Evolutionary conservation across 2,329 filamentous ascomycete genomes (phyloP).

Genomic region (Sarocladium oryzae): DNA sequence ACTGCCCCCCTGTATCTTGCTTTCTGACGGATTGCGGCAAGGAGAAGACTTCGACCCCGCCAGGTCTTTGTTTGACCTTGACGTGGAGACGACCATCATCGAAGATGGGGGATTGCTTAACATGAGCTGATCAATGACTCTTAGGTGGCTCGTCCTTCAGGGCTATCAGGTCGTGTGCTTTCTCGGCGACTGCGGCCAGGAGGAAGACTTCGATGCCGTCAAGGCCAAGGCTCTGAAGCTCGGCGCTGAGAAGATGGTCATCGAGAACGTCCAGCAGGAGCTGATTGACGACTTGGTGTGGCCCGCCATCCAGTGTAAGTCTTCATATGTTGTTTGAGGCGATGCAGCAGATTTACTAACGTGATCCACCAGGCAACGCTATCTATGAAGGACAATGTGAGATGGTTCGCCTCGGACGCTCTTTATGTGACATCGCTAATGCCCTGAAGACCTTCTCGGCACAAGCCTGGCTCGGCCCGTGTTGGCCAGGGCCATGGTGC

Average conservation of each 20-base stretch:
- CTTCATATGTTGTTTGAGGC: background rate
- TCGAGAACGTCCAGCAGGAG: conserved; percentile 58
- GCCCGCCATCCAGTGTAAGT: conserved; percentile 59
- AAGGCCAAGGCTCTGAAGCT: conserved; percentile 51
- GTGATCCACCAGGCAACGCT: conserved; percentile 31
- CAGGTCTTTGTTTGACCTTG: background rate
- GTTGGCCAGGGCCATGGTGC: conserved; percentile 57
- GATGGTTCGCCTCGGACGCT: conserved; percentile 9
- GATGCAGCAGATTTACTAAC: background rate
- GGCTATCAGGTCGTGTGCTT: conserved; percentile 22
- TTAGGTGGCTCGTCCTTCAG: conserved; percentile 10
- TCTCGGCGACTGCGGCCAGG: conserved; percentile 62
- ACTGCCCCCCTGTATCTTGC: background rate
- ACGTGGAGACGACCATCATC: background rate
- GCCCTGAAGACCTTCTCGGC: conserved; percentile 25
- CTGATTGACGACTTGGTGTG: conserved; percentile 73
- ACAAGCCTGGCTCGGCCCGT: conserved; percentile 57
- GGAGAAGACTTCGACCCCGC: background rate
- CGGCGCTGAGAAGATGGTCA: conserved; percentile 31
- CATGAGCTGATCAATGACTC: background rate
- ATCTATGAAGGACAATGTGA: conserved; percentile 49
- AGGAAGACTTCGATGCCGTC: conserved; percentile 62
- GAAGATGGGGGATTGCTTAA: background rate
- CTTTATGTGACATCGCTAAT: conserved; percentile 9
- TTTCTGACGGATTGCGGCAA: background rate